phyloP scores from a whole-genome alignment of 139 green algal species.

The Raphidocelis subcapitata region DNA sequence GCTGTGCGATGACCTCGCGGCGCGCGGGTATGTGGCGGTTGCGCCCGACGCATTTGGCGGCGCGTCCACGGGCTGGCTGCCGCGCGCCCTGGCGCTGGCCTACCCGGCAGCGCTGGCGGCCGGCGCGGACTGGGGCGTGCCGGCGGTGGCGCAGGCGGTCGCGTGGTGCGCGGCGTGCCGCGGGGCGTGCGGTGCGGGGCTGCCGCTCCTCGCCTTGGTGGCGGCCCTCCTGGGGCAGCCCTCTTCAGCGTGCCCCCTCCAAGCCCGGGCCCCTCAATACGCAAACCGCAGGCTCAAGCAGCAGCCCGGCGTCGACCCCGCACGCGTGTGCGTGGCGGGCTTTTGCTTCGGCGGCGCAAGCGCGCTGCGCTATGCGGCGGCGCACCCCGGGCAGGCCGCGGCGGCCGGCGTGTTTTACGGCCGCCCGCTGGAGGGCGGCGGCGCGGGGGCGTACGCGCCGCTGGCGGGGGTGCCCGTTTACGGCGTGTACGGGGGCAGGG shows the following conservation, averaged over 20 bases:
- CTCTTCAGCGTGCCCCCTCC: not conserved
- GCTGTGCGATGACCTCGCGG: too few species aligned
- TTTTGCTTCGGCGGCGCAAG: constrained; percentile 24
- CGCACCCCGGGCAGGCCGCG: constrained; percentile 4
- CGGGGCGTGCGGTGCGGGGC: not conserved
- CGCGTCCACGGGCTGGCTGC: constrained; percentile 18
- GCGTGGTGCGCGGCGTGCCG: not conserved
- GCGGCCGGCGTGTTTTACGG: constrained; percentile 22
- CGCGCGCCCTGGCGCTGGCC: constrained; percentile 18
- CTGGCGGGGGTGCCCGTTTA: constrained; percentile 1
- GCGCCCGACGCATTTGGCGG: too few species aligned
- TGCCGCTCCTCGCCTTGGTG: not conserved
- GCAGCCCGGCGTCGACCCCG: constrained; percentile 19
- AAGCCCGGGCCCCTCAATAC: too few species aligned
- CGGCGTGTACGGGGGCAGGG: constrained; percentile 10
- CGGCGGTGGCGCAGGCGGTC: constrained; percentile 16
- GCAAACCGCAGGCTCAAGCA: constrained; percentile 19
- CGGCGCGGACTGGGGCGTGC: constrained; percentile 19
- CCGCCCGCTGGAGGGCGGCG: constrained; percentile 4
- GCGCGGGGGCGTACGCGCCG: not conserved
- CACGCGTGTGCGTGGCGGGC: constrained; percentile 13
- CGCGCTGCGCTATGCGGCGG: constrained; percentile 19
- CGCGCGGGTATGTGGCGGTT: too few species aligned
- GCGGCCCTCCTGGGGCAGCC: not conserved
- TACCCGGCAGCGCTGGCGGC: constrained; percentile 9